Percentiles rank a stretch among this genome's conserved stretches.
These are phyloP conservation scores for Fusarium armeniacum DNA, from an alignment of 2,329 filamentous ascomycete species.

Conservation along the genomic window DNA sequence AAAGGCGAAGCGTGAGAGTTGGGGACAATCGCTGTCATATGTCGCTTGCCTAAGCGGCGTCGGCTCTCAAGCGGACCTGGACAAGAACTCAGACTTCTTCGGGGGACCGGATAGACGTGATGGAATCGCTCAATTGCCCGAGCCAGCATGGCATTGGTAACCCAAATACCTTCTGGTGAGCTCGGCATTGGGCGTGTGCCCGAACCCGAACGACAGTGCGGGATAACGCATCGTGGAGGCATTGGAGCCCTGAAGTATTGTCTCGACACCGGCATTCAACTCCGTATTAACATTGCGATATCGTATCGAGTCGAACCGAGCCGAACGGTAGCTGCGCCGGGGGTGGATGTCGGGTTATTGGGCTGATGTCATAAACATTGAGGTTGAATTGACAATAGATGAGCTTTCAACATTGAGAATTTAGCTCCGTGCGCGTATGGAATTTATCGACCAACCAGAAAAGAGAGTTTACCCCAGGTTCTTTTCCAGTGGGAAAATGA, in stretches of 20 bases:
- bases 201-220: slow-evolving; percentile 48
- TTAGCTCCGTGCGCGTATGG: slow-evolving; percentile 12
- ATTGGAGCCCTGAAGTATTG: slow-evolving; percentile 44
- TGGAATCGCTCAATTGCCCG: slow-evolving; percentile 53
- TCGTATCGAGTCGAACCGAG: neutral
- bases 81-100: slow-evolving; percentile 58
- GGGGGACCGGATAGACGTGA: slow-evolving; percentile 35
- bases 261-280: slow-evolving; percentile 13
- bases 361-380: slow-evolving; percentile 3
- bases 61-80: slow-evolving; percentile 69
- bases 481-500: neutral
- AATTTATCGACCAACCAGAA: slow-evolving; percentile 30
- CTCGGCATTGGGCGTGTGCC: slow-evolving; percentile 35
- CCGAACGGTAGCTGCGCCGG: slow-evolving; percentile 3
- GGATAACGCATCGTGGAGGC: slow-evolving; percentile 50
- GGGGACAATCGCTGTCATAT: slow-evolving; percentile 66
- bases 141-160: slow-evolving; percentile 53
- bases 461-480: slow-evolving; percentile 32
- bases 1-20: slow-evolving; percentile 55
- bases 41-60: slow-evolving; percentile 66
- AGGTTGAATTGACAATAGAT: slow-evolving; percentile 3
- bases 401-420: slow-evolving; percentile 23
- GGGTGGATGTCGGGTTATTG: neutral
- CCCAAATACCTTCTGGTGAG: slow-evolving; percentile 50
- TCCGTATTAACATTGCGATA: slow-evolving; percentile 26